phyloP scores from a whole-genome alignment of 352 stramenopile genomes.

The Phytophthora foliorum region DNA sequence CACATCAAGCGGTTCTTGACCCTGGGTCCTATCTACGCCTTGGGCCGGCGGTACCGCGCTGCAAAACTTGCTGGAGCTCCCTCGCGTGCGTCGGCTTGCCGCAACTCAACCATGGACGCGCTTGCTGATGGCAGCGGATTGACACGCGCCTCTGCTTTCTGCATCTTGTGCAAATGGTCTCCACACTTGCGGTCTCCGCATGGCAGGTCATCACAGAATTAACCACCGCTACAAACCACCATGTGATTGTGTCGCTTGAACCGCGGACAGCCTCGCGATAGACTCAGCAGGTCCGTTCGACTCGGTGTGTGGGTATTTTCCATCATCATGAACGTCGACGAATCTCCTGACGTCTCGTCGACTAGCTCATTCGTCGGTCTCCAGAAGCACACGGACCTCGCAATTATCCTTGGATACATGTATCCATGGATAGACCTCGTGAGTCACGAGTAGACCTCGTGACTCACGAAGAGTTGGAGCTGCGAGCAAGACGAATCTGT shows the following conservation, averaged over 20 bases:
- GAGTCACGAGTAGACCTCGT: no score
- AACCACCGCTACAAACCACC: not conserved
- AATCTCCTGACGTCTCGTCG: no score
- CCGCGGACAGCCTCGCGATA: conserved; percentile 3
- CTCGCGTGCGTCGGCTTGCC: not conserved
- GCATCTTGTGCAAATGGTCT: conserved; percentile 10
- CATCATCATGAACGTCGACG: not conserved
- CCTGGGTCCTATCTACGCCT: no score
- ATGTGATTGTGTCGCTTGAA: conserved; percentile 6
- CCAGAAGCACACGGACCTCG: no score
- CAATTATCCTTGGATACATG: no score
- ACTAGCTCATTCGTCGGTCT: no score
- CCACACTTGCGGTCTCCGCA: conserved; percentile 1
- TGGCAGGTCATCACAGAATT: conserved; percentile 9
- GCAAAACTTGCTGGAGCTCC: not conserved
- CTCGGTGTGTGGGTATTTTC: not conserved
- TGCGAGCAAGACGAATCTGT: conserved; percentile 10
- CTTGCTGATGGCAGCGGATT: not conserved
- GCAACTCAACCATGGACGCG: conserved; percentile 6
- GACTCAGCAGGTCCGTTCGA: not conserved
- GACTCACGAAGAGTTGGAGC: not conserved
- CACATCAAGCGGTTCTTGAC: conserved; percentile 23
- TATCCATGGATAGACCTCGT: no score
- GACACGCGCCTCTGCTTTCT: conserved; percentile 5
- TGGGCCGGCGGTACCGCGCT: no score